Base-by-base conservation (phyloP, 176 grass and related monocot species). In the Calamus simplicifolius region DNA sequence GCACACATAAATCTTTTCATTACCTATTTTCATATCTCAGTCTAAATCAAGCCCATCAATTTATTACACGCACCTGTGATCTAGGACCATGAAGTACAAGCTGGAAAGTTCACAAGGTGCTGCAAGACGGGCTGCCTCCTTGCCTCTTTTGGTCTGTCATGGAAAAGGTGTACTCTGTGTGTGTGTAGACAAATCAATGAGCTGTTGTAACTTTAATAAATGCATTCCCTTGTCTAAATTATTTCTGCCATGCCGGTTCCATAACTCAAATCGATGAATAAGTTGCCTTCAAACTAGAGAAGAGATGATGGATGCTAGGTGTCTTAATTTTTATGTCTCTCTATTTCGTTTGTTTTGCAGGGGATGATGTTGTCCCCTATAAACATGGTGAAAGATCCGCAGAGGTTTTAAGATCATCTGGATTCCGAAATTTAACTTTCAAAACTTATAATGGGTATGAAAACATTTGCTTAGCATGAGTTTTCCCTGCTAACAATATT, bases 381-480 rank as follows among this genome's bases (percentile, higher is more conserved):
- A 83, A 71, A 63, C 83, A 89, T 1, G 88, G 84, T 5, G 94
- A 98, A 49, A 92, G 81, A 30, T 98, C 94, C 2, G 61, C 71
- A 31, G 76, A 98, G 59, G 64, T 81, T 60, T 70, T 93, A 27
- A 80, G 73, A 52, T 59, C 19, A 28, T 89, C 88, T 14, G 88
- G 94, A 19, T 98, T 98, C 35, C 53, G 55, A 2, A 85, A 62
- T 74, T 26, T 88, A 59, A 83, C 52, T 27, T 74, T 89, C 57
- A 93, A 93, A 75, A 6, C 76, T 35, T 98, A 89, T 73, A 93
- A 84, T 59, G 88, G 87, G 94, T 98, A 89, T 19, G 50, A 38
- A 52, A 18, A 2, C 6, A 26, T 51, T 50, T 17, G 30, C 27
- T 57, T 59, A 43, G 35, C 35, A 13, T 43, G 10, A 35, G 17